Base-by-base conservation (phyloP, 2,329 filamentous ascomycete genomes). In the Botrytis fabae region DNA sequence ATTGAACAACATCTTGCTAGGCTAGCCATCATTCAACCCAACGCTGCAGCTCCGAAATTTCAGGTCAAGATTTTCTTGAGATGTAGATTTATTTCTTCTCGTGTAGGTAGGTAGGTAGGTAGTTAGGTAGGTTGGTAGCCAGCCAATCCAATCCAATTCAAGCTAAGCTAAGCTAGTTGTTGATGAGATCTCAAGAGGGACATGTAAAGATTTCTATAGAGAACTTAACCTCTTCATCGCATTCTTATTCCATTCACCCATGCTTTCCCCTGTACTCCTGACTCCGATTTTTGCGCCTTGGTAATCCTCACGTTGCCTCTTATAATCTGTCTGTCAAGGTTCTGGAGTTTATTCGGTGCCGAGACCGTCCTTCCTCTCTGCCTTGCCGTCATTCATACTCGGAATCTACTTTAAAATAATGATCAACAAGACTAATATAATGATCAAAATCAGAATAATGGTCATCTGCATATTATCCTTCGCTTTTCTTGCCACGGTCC, bases 401-500 rank as follows among this genome's bases (percentile, higher is more conserved):
- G 14, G 16, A 40, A 32, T 57, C 18, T 68, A 90, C 81, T 91
- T 91, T 81, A 90, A 80, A 69, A 92, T 87, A 64, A 91, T 85
- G 81, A 93, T 92, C 80, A 93, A 79, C 76, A 93, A 82, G 12
- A 93, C 85, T 80, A 93, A 79, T 38, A 93, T 84, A 69, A 92
- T 85, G 76, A 93, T 91, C 82, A 93, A 80, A 22, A 87, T 83
- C 22, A 91, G 87, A 79, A 95, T 94, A 77, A 91, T 90, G 10
- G 89, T 88, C 80, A 90, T 90, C 83, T 95, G 94, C 88, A 92
- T 93, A 82, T 95, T 96, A 80, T 97, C 94, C 78, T 90, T 89
- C 2, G 94, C 94, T 75, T 90, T 91, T 77, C 90, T 85, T 18
- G 92, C 88, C 74, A 98, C 89, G 76, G 87, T 88, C 59, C 91